phyloP scores from a whole-genome alignment of 176 grass and related monocot species.

The Thinopyrum elongatum region DNA sequence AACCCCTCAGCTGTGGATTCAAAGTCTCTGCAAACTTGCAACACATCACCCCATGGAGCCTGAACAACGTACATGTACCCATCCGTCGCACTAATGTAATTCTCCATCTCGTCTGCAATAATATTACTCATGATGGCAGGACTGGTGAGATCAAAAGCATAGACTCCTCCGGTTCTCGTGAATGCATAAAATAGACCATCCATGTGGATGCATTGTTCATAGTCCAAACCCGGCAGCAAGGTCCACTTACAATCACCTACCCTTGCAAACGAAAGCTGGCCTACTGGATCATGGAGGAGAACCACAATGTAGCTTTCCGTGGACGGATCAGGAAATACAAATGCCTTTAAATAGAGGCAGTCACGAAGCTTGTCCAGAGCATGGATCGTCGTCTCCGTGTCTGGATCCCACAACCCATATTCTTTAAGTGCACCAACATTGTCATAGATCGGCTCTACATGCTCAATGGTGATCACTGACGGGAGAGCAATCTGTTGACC shows the following conservation, averaged over 20 bases:
- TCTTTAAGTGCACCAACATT: background rate
- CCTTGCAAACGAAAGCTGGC: background rate
- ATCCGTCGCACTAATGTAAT: background rate
- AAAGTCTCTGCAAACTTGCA: background rate
- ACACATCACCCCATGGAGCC: slow-evolving; percentile 11
- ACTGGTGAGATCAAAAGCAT: slow-evolving; percentile 8
- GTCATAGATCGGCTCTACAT: background rate
- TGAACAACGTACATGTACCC: background rate
- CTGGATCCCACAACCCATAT: background rate
- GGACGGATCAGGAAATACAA: background rate
- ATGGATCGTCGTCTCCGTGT: background rate
- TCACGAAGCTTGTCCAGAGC: background rate
- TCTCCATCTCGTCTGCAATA: background rate
- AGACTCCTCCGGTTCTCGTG: background rate
- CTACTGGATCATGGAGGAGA: background rate
- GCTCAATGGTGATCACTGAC: background rate
- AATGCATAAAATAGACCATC: background rate
- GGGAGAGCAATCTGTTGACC: slow-evolving; percentile 1
- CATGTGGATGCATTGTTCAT: background rate
- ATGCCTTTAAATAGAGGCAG: background rate
- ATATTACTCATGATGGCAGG: background rate
- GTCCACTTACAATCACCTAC: slow-evolving; percentile 1
- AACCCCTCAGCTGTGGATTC: background rate
- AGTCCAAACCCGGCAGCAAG: background rate
- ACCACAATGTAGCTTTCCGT: slow-evolving; percentile 4